A percentile compares a stretch with the other conserved stretches of the same genome.
Evolutionary conservation across 2,329 filamentous ascomycete genomes (phyloP).

Genomic region (Pseudovirgaria hyperparasitica): DNA sequence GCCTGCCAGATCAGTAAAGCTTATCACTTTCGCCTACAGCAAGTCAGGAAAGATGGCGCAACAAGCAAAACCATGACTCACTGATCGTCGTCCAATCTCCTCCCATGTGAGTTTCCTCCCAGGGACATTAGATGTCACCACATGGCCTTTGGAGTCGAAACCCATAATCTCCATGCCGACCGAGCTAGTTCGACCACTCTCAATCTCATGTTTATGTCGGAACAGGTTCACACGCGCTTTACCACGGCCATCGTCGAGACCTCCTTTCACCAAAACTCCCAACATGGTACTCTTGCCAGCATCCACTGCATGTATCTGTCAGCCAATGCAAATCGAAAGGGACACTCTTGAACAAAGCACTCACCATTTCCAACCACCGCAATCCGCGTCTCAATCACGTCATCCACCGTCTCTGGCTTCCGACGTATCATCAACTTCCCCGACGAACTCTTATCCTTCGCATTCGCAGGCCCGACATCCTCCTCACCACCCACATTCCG

Average conservation of each 20-base stretch:
- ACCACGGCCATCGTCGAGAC: constrained; percentile 85
- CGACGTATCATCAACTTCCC: constrained; percentile 82
- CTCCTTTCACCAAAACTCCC: constrained; percentile 89
- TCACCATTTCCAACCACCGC: constrained; percentile 88
- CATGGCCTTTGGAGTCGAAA: constrained; percentile 75
- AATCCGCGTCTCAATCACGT: constrained; percentile 90
- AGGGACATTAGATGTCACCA: constrained; percentile 68
- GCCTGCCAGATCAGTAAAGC: constrained; percentile 88
- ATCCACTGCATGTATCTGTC: constrained; percentile 47
- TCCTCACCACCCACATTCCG: constrained; percentile 71
- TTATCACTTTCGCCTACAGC: constrained; percentile 70
- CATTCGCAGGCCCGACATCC: constrained; percentile 52
- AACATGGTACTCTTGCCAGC: constrained; percentile 95
- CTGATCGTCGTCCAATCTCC: constrained; percentile 86
- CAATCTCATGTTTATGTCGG: constrained; percentile 94
- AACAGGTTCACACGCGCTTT: constrained; percentile 93
- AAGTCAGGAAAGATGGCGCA: background rate
- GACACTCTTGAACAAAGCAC: too few species aligned
- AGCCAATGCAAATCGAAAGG: background rate
- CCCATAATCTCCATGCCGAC: constrained; percentile 99
- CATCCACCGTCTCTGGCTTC: constrained; percentile 59
- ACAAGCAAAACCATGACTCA: constrained; percentile 11
- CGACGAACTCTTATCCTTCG: constrained; percentile 60
- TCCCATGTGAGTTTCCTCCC: constrained; percentile 90
- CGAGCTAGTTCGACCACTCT: constrained; percentile 87